Conservation (phyloP, 306 rosid genomes). For the Cicer chorassanicum region DNA sequence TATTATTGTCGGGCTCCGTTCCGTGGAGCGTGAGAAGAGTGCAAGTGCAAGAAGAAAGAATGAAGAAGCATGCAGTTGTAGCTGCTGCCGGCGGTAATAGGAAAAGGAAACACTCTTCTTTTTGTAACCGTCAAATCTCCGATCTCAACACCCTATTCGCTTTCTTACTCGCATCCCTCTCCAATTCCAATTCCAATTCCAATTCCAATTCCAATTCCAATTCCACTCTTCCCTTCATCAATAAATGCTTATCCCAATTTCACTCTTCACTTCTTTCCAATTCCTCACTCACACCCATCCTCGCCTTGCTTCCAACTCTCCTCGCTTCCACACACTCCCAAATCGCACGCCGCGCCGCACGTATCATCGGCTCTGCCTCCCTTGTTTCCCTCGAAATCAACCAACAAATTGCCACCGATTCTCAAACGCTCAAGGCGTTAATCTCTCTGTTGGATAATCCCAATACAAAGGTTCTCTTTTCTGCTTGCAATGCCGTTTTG, state of each 20-base stretch:
- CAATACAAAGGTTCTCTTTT: constrained; percentile 45
- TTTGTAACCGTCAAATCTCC: constrained; percentile 16
- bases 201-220: constrained; percentile 45
- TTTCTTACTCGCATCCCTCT: constrained; percentile 62
- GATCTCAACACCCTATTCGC: constrained; percentile 46
- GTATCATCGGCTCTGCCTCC: constrained; percentile 62
- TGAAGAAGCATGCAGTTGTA: constrained; percentile 35
- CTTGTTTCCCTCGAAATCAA: constrained; percentile 65
- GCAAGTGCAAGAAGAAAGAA: background rate
- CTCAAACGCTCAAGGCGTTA: constrained; percentile 55
- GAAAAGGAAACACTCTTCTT: constrained; percentile 43
- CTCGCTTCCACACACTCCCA: constrained; percentile 47
- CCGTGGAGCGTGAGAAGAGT: too few relatives aligned
- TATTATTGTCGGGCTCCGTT: too few relatives aligned
- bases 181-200: constrained; percentile 42
- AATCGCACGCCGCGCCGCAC: constrained; percentile 48
- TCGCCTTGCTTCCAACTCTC: constrained; percentile 72
- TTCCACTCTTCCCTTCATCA: constrained; percentile 53
- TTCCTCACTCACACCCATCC: constrained; percentile 43
- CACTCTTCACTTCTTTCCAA: constrained; percentile 50
- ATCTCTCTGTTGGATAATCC: constrained; percentile 51
- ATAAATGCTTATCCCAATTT: constrained; percentile 58
- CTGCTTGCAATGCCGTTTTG: constrained; percentile 77
- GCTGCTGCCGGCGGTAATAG: constrained; percentile 33
- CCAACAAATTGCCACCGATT: constrained; percentile 60